Base-by-base conservation (phyloP, 2,329 filamentous ascomycete genomes). In the Ophiostoma triangulosporum region DNA sequence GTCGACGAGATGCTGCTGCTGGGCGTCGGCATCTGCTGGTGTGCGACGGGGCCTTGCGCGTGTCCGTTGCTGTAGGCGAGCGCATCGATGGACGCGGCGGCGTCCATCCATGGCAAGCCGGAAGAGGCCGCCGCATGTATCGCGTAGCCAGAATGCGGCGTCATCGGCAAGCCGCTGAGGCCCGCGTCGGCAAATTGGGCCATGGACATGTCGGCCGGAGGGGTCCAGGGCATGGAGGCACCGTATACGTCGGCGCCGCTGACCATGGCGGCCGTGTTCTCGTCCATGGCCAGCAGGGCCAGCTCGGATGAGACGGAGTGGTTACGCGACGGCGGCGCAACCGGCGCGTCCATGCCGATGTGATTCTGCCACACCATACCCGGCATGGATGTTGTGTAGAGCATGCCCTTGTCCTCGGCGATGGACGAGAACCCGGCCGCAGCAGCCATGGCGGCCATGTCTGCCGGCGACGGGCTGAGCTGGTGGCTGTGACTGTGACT, bases 171-270 rank as follows among this genome's bases (percentile, higher is more conserved):
- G 60, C 54, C 66, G 62, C 24, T 59, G n/a, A 64, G 58, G 17
- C 65, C 57, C 22, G 65, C 60, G 20, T 70, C 68, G 15, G 61
- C 46, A 57, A 66, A 69, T 5, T 62, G 61, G 6, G 64, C 51
- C 26, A 58, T 60, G 1, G 65, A 59, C 20, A 70, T 58, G 50
- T 71, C 68, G 33, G 63, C 64, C 3, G 67, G 64, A 6, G 69
- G 66, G 1, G 64, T 67, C 70, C 70, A 73, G 1, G 69, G 65
- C 57, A 71, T 64, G 3, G 65, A 59, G 9, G 63, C 53, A 52
- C 63, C 56, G 55, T 70, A 73, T 54, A 70, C 62, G 12, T 69
- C 66, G 17, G 61, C 56, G 48, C 36, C 3, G 9, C 12, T 4
- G 26, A 40, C 12, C 22, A 36, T 50, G 31, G 11, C 51, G n/a